Evolutionary conservation across 768 basidiomycete genomes (phyloP).

Genomic region (Gloeopeniophorella convolvens): DNA sequence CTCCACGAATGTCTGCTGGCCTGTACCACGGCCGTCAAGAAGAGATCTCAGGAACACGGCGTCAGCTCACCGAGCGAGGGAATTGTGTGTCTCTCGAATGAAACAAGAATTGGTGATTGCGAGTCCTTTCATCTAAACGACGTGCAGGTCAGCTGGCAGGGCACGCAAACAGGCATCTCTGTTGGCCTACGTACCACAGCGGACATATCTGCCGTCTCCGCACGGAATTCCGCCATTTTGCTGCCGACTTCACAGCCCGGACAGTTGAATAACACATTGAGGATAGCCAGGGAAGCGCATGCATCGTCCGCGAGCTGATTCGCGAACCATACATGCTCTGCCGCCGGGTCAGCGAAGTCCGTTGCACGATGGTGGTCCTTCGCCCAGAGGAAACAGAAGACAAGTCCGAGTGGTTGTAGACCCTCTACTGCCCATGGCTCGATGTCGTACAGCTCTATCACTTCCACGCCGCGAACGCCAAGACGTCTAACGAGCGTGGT

Average conservation of each 20-base stretch:
- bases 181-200: conserved; percentile 52
- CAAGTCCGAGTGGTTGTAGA: conserved; percentile 50
- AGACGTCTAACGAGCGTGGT: conserved; percentile 48
- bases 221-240: conserved; percentile 38
- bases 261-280: conserved; percentile 56
- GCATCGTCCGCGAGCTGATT: conserved; percentile 63
- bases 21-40: conserved; percentile 25
- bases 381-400: conserved; percentile 57
- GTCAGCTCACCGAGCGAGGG: conserved; percentile 45
- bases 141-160: background rate
- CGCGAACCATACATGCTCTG: conserved; percentile 58
- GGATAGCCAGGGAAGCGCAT: conserved; percentile 55
- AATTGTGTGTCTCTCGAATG: conserved; percentile 52
- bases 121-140: conserved; percentile 53
- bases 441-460: conserved; percentile 56
- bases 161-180: no score
- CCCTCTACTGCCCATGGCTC: conserved; percentile 60
- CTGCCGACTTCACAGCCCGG: conserved; percentile 43
- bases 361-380: conserved; percentile 40
- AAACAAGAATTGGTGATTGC: conserved; percentile 51
- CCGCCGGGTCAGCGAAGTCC: conserved; percentile 39
- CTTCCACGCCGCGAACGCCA: conserved; percentile 45
- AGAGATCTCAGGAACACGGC: conserved; percentile 2
- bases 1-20: conserved; percentile 52
- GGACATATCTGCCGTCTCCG: conserved; percentile 50